These are phyloP conservation scores for Diaporthe eres DNA, from an alignment of 2,329 filamentous ascomycete species.

Conservation along the genomic window DNA sequence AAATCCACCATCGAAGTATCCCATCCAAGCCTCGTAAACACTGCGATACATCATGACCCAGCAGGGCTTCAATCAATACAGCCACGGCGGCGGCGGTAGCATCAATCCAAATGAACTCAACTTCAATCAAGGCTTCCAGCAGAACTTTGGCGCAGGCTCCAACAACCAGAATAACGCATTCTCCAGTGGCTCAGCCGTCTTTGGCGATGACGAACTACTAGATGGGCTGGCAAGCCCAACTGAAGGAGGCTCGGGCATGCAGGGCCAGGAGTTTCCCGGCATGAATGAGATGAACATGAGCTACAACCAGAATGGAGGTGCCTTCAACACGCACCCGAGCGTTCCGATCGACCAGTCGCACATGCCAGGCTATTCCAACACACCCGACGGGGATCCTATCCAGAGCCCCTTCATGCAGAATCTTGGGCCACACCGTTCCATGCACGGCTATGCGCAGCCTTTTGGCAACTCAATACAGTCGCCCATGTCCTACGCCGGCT, in stretches of 20 bases:
- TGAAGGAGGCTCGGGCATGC: slow-evolving; percentile 65
- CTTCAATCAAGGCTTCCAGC: slow-evolving; percentile 74
- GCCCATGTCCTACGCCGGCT: slow-evolving; percentile 64
- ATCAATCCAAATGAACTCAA: slow-evolving; percentile 89
- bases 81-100: slow-evolving; percentile 65
- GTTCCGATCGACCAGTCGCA: slow-evolving; percentile 77
- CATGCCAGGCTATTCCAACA: slow-evolving; percentile 88
- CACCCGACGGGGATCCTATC: slow-evolving; percentile 91
- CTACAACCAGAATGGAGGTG: slow-evolving; percentile 61
- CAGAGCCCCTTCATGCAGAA: slow-evolving; percentile 88
- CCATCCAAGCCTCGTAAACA: background rate
- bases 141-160: slow-evolving; percentile 68
- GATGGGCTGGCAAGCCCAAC: slow-evolving; percentile 76
- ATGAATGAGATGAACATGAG: slow-evolving; percentile 71
- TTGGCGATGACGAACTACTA: slow-evolving; percentile 90
- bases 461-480: slow-evolving; percentile 70
- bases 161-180: slow-evolving; percentile 78
- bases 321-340: slow-evolving; percentile 69
- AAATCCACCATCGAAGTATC: background rate
- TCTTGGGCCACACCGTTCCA: slow-evolving; percentile 82
- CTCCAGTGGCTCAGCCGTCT: slow-evolving; percentile 81
- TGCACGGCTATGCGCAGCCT: slow-evolving; percentile 69
- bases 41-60: slow-evolving; percentile 62
- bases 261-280: slow-evolving; percentile 69
- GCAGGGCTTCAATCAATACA: slow-evolving; percentile 70